Conservation (phyloP, 306 rosid species). For the Cicer yamashitae region DNA sequence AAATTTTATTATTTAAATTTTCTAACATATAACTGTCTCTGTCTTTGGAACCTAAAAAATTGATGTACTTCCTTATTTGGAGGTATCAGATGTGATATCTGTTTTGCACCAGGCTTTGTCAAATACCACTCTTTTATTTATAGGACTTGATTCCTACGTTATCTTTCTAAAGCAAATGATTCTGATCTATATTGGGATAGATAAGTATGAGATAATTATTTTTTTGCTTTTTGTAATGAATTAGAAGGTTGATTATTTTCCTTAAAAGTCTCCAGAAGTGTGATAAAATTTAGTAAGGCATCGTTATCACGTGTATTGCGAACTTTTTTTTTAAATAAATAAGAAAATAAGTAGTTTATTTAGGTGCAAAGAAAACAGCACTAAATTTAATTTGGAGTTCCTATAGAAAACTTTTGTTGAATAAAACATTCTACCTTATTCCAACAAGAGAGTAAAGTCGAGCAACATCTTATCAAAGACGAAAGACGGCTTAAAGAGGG, state of each 20-base stretch:
- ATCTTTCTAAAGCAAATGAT: conserved; percentile 40
- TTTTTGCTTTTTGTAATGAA: conserved; percentile 41
- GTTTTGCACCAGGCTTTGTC: conserved; percentile 41
- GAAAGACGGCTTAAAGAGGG: conserved; percentile 34
- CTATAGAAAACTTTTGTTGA: not conserved
- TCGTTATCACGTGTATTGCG: conserved; percentile 53
- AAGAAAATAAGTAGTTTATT: not conserved
- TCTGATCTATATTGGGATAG: conserved; percentile 45
- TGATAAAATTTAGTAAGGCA: conserved; percentile 43
- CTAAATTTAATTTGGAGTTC: conserved; percentile 31
- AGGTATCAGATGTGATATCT: conserved; percentile 48
- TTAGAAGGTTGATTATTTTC: conserved; percentile 39
- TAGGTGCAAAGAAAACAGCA: conserved; percentile 25
- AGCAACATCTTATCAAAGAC: conserved; percentile 42
- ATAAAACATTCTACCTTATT: conserved; percentile 44
- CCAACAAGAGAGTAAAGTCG: conserved; percentile 33
- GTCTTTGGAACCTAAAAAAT: conserved; percentile 57
- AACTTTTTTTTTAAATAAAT: not conserved
- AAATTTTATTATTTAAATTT: conserved; percentile 42
- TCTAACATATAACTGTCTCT: conserved; percentile 44
- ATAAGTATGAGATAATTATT: conserved; percentile 44
- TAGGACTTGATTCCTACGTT: conserved; percentile 76
- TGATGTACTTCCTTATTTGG: conserved; percentile 63
- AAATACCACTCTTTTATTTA: conserved; percentile 34
- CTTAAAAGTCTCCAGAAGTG: conserved; percentile 46